Percentiles rank a stretch among this genome's conserved stretches.
These are phyloP conservation scores for Echinochloa phyllopogon DNA, from an alignment of 176 grass and related monocot species.

Conservation along the genomic window DNA sequence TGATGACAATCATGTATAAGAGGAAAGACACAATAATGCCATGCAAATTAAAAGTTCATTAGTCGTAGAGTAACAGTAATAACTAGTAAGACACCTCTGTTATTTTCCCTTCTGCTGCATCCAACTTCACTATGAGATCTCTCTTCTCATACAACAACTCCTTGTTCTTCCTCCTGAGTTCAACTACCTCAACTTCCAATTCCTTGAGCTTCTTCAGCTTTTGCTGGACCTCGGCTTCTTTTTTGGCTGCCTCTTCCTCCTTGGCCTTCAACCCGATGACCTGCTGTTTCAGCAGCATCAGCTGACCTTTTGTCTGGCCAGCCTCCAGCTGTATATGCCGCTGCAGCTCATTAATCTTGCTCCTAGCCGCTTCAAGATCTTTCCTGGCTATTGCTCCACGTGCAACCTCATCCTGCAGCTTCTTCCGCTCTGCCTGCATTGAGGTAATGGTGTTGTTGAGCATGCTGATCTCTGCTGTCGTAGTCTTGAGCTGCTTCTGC, in stretches of 20 bases:
- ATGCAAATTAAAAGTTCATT: slow-evolving; percentile 28
- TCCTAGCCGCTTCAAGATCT: slow-evolving; percentile 61
- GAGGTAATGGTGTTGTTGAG: slow-evolving; percentile 74
- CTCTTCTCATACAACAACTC: slow-evolving; percentile 93
- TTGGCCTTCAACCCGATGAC: slow-evolving; percentile 72
- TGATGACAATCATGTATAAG: background rate
- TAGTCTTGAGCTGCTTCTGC: slow-evolving; percentile 91
- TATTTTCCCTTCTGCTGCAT: slow-evolving; percentile 76
- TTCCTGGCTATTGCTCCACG: slow-evolving; percentile 41
- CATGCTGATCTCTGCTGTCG: slow-evolving; percentile 74
- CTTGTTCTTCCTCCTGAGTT: slow-evolving; percentile 91
- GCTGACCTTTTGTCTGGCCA: slow-evolving; percentile 77
- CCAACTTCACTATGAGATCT: slow-evolving; percentile 84
- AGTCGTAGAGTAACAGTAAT: slow-evolving; percentile 17
- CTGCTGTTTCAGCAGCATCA: slow-evolving; percentile 93
- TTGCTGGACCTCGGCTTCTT: slow-evolving; percentile 68
- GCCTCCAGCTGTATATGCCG: slow-evolving; percentile 77
- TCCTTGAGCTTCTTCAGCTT: slow-evolving; percentile 86
- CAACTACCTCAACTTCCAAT: slow-evolving; percentile 82
- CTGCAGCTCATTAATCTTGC: slow-evolving; percentile 90
- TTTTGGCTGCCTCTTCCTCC: slow-evolving; percentile 73
- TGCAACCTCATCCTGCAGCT: slow-evolving; percentile 68
- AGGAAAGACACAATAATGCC: background rate
- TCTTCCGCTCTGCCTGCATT: slow-evolving; percentile 79
- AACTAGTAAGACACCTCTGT: slow-evolving; percentile 63